Evolutionary conservation across 1,139 yeast genomes (phyloP).

Genomic region (Hyphopichia buzzinii): DNA sequence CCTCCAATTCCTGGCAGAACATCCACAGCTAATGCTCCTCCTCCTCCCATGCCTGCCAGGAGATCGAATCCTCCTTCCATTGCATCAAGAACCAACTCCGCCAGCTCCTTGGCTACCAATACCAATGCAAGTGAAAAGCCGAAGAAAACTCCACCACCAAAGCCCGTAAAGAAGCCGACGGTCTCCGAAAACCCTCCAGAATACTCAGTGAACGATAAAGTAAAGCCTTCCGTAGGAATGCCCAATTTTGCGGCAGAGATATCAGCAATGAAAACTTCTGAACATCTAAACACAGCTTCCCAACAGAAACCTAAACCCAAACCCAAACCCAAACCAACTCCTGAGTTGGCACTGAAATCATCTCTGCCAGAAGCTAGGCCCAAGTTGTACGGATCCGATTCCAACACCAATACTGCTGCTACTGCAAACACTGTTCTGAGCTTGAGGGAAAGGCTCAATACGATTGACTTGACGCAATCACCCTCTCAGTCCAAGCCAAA

Average conservation of each 20-base stretch:
- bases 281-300: conserved; percentile 3
- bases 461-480: not conserved
- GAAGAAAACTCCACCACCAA: conserved; percentile 38
- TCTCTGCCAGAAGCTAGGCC: conserved; percentile 8
- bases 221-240: conserved; percentile 2
- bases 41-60: conserved; percentile 24
- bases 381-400: conserved; percentile 1
- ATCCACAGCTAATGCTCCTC: conserved; percentile 11
- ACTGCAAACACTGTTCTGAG: not conserved
- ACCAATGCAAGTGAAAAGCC: conserved; percentile 2
- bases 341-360: too few relatives aligned
- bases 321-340: conserved; percentile 10
- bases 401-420: conserved; percentile 1
- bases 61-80: conserved; percentile 4
- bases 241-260: conserved; percentile 25
- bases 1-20: conserved; percentile 3
- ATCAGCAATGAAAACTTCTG: not conserved
- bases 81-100: not conserved
- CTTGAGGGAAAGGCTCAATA: conserved; percentile 1
- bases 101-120: too few relatives aligned
- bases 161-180: conserved; percentile 32
- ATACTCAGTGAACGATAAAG: conserved; percentile 11
- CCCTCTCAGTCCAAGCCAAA: conserved; percentile 5
- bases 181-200: conserved; percentile 16
- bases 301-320: conserved; percentile 6